phyloP scores from a whole-genome alignment of 768 basidiomycete genomes.

The Lactarius pseudohatsudake region DNA sequence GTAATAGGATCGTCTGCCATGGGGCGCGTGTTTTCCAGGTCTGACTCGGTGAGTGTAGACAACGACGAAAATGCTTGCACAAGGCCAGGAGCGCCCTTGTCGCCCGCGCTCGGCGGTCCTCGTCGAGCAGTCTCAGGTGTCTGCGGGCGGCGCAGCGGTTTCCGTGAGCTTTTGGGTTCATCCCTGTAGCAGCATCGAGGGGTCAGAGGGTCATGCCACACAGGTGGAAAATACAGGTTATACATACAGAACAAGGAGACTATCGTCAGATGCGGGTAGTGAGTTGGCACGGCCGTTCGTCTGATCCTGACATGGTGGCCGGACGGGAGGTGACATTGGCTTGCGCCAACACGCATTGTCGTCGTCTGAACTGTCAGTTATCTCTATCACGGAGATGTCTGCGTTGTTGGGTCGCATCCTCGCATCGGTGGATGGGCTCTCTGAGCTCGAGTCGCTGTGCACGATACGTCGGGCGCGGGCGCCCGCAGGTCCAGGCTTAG shows the following conservation, averaged over 20 bases:
- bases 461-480: constrained; percentile 18
- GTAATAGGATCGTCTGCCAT: background rate
- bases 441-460: constrained; percentile 19
- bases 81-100: constrained; percentile 3
- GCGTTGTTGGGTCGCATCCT: background rate
- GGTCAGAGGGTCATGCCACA: background rate
- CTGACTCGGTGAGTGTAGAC: constrained; percentile 21
- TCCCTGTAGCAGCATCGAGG: background rate
- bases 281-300: background rate
- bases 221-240: background rate
- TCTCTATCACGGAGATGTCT: constrained; percentile 13
- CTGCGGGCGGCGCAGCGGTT: constrained; percentile 12
- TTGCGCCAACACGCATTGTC: constrained; percentile 1
- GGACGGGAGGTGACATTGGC: background rate
- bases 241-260: constrained; percentile 11
- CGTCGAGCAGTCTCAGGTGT: background rate
- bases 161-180: constrained; percentile 17
- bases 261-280: background rate
- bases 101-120: background rate
- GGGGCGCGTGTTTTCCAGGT: constrained; percentile 2
- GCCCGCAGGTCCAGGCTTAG: constrained; percentile 7
- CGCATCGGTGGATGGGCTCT: background rate
- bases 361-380: constrained; percentile 22
- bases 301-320: background rate
- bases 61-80: constrained; percentile 24